phyloP scores from a whole-genome alignment of 2,329 filamentous ascomycete genomes.

The Diaporthe destruens region DNA sequence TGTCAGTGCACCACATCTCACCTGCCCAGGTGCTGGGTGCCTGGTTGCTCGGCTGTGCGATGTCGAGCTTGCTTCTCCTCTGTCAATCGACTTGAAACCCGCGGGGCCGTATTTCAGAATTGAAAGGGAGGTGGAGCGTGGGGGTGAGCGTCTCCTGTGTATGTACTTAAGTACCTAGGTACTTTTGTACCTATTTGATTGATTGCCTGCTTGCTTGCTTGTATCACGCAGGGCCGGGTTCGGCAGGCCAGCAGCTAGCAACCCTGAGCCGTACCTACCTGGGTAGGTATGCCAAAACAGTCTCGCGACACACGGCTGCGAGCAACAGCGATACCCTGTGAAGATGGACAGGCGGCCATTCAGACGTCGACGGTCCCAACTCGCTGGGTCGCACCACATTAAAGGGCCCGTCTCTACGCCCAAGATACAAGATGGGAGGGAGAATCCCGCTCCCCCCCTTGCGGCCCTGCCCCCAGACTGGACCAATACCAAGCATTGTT shows the following conservation, averaged over 20 bases:
- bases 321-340: constrained; percentile 1
- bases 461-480: not conserved
- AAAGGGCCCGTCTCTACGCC: constrained; percentile 6
- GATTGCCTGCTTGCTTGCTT: constrained; percentile 33
- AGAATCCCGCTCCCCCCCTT: not conserved
- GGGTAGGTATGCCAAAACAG: constrained; percentile 36
- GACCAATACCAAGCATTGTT: constrained; percentile 28
- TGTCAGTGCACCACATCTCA: constrained; percentile 30
- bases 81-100: constrained; percentile 17
- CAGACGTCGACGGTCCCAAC: constrained; percentile 14
- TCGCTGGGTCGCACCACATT: constrained; percentile 36
- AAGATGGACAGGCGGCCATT: constrained; percentile 2
- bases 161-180: too few species aligned
- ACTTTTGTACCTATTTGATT: not conserved
- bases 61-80: constrained; percentile 15
- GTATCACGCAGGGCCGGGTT: not conserved
- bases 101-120: constrained; percentile 3
- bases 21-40: not conserved
- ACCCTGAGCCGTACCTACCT: constrained; percentile 23
- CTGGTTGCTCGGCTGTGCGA: not conserved
- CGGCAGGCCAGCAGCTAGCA: constrained; percentile 14
- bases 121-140: constrained; percentile 3
- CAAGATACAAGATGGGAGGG: not conserved
- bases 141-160: not conserved
- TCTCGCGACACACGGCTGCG: constrained; percentile 34